Evolutionary conservation across 805 yeast species (phyloP), one percentile per base, ranked within the genome.

Genomic region (Blastobotrys mokoenaii): DNA sequence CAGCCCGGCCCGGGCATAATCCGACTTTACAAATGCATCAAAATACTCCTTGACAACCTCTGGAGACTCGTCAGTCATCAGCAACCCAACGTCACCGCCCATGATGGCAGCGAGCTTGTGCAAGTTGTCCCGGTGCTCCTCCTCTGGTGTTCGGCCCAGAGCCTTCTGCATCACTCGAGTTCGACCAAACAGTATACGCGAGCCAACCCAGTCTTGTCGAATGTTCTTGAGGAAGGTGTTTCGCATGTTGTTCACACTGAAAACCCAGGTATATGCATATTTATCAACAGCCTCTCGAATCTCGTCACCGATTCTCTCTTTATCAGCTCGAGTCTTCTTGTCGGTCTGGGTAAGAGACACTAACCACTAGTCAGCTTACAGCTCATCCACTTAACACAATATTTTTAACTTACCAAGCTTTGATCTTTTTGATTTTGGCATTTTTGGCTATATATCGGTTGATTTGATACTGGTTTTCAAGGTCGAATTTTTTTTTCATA

Each of bases 361-460:
- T 61, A 30, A 5, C 7, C 17, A 40, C 35, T 45, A 27, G 44
- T 16, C n/a, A 40, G 14, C 17, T 11, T n/a, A n/a, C n/a, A n/a
- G n/a, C 2, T 11, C n/a, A 7, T 27, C 8, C 15, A 29, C 14
- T 10, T 34, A 38, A 25, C 27, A 9, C 14, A 9, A 33, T 32
- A 7, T 35, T 4, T 35, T 35, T 10, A 25, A 60, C 66, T 27
- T 54, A 62, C 66, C 52, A 56, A 89, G 81, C 80, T 86, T 93
- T 55, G 96, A 83, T 77, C 97, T 90, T 65, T 81, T 89, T 32
- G 97, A 88, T 76, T 95, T 86, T 51, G 98, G 97, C 98, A 90
- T 90, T 47, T 55, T 69, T 46, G 36, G 11, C 32, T n/a, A 40
- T 14, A 38, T 16, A 25, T 35, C 22, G n/a, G 32, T 35, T 11